Base-by-base conservation (phyloP, 2,329 filamentous ascomycete genomes). In the Mariannaea sp. region DNA sequence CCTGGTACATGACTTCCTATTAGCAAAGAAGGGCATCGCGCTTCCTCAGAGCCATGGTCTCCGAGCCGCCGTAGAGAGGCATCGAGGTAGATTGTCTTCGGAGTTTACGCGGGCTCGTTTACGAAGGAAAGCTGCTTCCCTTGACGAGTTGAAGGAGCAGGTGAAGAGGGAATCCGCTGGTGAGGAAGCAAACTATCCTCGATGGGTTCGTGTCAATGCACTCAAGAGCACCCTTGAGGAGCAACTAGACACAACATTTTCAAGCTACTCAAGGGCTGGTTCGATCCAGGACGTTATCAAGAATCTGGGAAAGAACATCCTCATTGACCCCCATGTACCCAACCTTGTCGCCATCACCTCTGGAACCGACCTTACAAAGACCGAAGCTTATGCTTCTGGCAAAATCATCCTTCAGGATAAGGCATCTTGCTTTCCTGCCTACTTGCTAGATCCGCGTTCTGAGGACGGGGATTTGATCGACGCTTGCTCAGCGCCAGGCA, bases 341-440 rank as follows among this genome's bases (percentile, higher is more conserved):
- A 86, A 94, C 63, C 78, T 99, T 3, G 71, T 99, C 6, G 94
- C 92, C 2, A 75, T 96, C 1, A 86, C 90, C 2, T 83, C 88
- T 1, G 80, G 81, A 2, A 78, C 82, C 30, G 89, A 96, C 65
- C 77, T 97, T 36, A 87, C 85, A 16, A 88, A 86, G 57, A 87
- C 84, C 7, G 73, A 81, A 12, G 88, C 91, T 0, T 97, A 97
- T 71, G 80, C 76, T 12, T 77, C 81, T 1, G 93, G 93, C 1
- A 81, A 85, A 40, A 83, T 97, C 47, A 96, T 97, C 55, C 77
- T 97, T 19, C 94, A 99, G 70, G 94, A 97, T 68, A 97, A 97
- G 72, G 93, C 94, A 0, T 97, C 92, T 1, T 99, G 94, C 68
- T 97, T 99, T 66, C 94, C 94, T 0, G 94, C 93, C 1, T 94